Evolutionary conservation across 2,329 filamentous ascomycete genomes (phyloP).

Genomic region (Emydomyces testavorans): DNA sequence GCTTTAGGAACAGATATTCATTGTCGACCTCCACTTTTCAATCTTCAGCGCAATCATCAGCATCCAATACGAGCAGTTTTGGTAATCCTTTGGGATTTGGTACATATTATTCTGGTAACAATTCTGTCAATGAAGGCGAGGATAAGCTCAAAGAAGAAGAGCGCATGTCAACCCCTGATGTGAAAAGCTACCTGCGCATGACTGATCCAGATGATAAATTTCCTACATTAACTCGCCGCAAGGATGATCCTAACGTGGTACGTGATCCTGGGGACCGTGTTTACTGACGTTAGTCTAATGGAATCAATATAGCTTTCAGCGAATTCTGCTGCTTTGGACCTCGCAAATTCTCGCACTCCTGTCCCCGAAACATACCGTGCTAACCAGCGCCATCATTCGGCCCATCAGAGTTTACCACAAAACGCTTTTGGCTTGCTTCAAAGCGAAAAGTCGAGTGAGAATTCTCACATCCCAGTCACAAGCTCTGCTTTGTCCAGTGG

Average conservation of each 20-base stretch:
- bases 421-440: constrained; percentile 39
- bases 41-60: constrained; percentile 25
- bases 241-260: constrained; percentile 46
- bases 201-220: constrained; percentile 73
- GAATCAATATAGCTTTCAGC: constrained; percentile 53
- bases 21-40: constrained; percentile 59
- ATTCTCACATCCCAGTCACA: constrained; percentile 20
- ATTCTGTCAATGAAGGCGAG: constrained; percentile 77
- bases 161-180: constrained; percentile 49
- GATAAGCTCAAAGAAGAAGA: constrained; percentile 43
- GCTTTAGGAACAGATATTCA: constrained; percentile 63
- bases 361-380: constrained; percentile 55
- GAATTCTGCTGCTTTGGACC: constrained; percentile 68
- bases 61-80: constrained; percentile 22
- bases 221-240: constrained; percentile 49
- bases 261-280: constrained; percentile 22
- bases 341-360: constrained; percentile 58
- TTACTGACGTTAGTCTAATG: background rate
- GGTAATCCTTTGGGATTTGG: constrained; percentile 48
- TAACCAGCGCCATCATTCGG: constrained; percentile 57
- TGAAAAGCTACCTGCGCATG: constrained; percentile 59
- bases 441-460: constrained; percentile 26
- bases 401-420: constrained; percentile 49
- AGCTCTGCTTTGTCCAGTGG: constrained; percentile 8
- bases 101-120: constrained; percentile 72